Evolutionary conservation across 225 moss, liverwort and hornwort genomes (phyloP).

Genomic region (Marchantia paleacea): DNA sequence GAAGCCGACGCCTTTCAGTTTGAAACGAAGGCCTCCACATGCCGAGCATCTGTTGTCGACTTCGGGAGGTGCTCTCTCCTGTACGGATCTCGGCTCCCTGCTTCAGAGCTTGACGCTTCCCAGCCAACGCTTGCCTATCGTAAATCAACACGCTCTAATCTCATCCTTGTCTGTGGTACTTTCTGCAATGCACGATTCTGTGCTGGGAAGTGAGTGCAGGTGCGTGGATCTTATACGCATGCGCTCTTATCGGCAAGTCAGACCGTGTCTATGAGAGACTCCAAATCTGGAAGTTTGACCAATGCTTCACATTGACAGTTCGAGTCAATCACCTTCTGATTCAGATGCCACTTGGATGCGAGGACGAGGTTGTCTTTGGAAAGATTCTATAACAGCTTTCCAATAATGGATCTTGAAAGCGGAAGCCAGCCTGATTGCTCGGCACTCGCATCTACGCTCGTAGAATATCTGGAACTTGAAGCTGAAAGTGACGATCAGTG

Average conservation of each 20-base stretch:
- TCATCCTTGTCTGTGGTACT: not conserved
- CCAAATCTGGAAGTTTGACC: not conserved
- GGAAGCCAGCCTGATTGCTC: not conserved
- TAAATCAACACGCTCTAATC: not conserved
- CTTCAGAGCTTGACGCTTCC: not conserved
- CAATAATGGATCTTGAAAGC: not conserved
- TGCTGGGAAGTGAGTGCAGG: no score
- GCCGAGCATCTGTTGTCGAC: not conserved
- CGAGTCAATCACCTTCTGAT: not conserved
- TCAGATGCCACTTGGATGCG: not conserved
- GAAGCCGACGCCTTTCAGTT: not conserved
- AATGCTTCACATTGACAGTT: not conserved
- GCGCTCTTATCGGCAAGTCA: not conserved
- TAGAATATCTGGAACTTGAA: not conserved
- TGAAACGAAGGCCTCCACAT: not conserved
- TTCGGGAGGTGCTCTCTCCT: not conserved
- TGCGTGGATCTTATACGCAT: no score
- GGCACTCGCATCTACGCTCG: not conserved
- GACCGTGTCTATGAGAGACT: not conserved
- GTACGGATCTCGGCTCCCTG: not conserved
- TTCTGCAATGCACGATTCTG: not conserved
- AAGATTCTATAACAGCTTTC: not conserved
- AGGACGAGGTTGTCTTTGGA: not conserved
- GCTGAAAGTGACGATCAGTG: not conserved
- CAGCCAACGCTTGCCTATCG: not conserved